These are phyloP conservation scores for Paramyrothecium roridum DNA, from an alignment of 2,329 filamentous ascomycete species.

Conservation along the genomic window DNA sequence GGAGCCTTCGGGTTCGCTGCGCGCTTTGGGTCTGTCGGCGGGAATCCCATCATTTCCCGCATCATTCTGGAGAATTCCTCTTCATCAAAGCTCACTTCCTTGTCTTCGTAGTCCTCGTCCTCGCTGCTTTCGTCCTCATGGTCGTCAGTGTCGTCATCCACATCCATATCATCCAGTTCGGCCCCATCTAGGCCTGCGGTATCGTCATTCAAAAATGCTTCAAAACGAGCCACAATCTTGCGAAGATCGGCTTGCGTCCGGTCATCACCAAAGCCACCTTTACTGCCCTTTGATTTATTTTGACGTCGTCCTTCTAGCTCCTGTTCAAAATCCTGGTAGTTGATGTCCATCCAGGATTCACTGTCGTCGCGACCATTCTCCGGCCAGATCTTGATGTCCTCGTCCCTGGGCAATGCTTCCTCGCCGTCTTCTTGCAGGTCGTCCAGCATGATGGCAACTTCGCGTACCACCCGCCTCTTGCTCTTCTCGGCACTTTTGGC, in stretches of 20 bases:
- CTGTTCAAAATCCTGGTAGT: conserved; percentile 82
- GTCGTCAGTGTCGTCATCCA: conserved; percentile 50
- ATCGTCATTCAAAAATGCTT: conserved; percentile 85
- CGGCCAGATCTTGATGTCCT: conserved; percentile 71
- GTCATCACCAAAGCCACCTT: conserved; percentile 60
- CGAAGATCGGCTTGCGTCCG: conserved; percentile 72
- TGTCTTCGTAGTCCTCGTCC: conserved; percentile 72
- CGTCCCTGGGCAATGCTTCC: conserved; percentile 61
- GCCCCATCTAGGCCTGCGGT: conserved; percentile 77
- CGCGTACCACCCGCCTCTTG: conserved; percentile 66
- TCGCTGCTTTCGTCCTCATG: conserved; percentile 53
- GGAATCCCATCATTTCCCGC: conserved; percentile 82
- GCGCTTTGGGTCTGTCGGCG: conserved; percentile 16
- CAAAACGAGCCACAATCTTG: conserved; percentile 92
- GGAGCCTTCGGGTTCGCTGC: background rate
- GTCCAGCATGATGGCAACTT: conserved; percentile 72
- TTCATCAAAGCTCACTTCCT: conserved; percentile 78
- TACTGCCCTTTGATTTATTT: conserved; percentile 30
- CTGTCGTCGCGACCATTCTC: conserved; percentile 65
- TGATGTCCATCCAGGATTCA: conserved; percentile 89
- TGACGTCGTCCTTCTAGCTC: conserved; percentile 60
- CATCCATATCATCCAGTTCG: conserved; percentile 68
- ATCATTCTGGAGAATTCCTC: conserved; percentile 83
- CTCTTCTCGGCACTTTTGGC: conserved; percentile 63
- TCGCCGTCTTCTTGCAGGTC: conserved; percentile 73